Conservation (phyloP, 495 filamentous ascomycete genomes). For the Neurospora africana region DNA sequence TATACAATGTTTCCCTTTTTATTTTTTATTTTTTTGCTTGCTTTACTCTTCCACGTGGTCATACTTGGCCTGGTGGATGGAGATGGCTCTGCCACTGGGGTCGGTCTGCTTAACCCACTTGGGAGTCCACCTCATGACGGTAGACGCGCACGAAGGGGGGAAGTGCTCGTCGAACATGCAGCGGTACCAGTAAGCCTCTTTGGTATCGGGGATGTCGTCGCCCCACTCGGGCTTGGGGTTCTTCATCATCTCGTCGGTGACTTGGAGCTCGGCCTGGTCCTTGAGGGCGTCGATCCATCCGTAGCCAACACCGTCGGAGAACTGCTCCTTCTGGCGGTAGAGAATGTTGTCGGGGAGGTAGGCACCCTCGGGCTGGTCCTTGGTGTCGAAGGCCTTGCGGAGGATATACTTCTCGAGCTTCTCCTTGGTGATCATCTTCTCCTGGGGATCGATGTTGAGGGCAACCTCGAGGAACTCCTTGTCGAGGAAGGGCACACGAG, state of each 20-base stretch:
- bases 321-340: conserved; percentile 99
- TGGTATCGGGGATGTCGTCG: conserved; percentile 77
- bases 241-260: conserved; percentile 94
- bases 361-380: conserved; percentile 65
- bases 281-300: conserved; percentile 98
- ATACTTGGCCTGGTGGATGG: conserved; percentile 61
- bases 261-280: conserved; percentile 76
- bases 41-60: conserved; percentile 24
- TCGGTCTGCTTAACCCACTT: conserved; percentile 95
- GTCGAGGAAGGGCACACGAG: conserved; percentile 95
- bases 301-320: conserved; percentile 96
- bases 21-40: not conserved
- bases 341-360: conserved; percentile 93
- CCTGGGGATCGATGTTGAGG: conserved; percentile 86
- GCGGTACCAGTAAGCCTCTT: conserved; percentile 99
- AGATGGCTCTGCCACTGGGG: conserved; percentile 74
- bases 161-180: conserved; percentile 98
- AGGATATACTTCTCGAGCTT: conserved; percentile 95
- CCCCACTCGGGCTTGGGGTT: conserved; percentile 96
- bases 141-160: conserved; percentile 78
- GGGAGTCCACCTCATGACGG: conserved; percentile 95
- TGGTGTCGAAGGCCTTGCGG: conserved; percentile 92
- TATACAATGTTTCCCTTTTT: not conserved
- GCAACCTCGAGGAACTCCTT: conserved; percentile 84
- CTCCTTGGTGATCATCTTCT: conserved; percentile 90